Base-by-base conservation (phyloP, 2,329 filamentous ascomycete genomes). In the Apiospora phragmitis region DNA sequence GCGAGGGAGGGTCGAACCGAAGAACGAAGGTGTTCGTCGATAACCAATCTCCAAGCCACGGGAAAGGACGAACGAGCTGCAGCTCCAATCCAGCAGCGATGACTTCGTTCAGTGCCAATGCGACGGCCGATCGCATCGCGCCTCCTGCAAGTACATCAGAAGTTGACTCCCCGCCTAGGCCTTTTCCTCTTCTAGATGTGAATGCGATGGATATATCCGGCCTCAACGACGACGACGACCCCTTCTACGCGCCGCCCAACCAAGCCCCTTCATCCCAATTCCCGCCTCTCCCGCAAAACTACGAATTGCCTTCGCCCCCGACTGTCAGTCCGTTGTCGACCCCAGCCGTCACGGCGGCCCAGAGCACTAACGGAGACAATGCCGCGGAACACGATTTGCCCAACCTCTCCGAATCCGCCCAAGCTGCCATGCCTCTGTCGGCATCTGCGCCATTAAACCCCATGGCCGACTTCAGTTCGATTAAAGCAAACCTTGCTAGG, bases 311-410 rank as follows among this genome's bases (percentile, higher is more conserved):
- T 4, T 80, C 79, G 51, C 78, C 79, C 6, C 79, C 79, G 11
- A 80, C 79, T 12, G 78, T 80, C n/a, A 79, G 78, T 24, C 78
- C 79, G n/a, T 73, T 80, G 32, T 80, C 79, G n/a, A 80, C 79
- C 16, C 79, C 79, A 1, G 79, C 79, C 8, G 78, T 76, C 26
- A 80, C 79, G 0, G 68, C 69, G 11, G 67, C 67, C 9, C 73
- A 78, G 67, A 69, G 77, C 65, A 79, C 77, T 47, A 70, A 77
- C 62, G 78, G 76, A 68, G 78, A 80, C 47, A 74, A 72, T 67
- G 75, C 76, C 49, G 76, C 76, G 43, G 68, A 77, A 59, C 71
- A 76, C 49, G 76, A 76, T 47, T 68, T 78, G 66, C 71, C 75
- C 42, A 71, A 62, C 42, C 68, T 73, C 26, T 69, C 71, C 65